Conservation (phyloP, 768 basidiomycete species). For the Asterophora lycoperdoides region DNA sequence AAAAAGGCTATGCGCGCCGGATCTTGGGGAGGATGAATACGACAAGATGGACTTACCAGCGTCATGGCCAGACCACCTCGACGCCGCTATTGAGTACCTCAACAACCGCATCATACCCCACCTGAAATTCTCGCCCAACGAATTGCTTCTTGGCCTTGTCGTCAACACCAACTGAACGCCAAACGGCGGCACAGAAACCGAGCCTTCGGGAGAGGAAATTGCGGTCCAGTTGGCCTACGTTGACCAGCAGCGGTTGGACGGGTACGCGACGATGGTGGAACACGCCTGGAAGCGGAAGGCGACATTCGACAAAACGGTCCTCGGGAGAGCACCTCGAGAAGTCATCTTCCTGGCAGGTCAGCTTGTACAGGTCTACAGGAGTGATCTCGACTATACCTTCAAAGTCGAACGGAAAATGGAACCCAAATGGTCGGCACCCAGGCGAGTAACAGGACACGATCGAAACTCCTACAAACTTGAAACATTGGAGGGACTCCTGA, state of each 20-base stretch:
- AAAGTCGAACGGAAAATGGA: slow-evolving; percentile 19
- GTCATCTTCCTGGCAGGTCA: too few species aligned
- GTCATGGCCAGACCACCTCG: too few species aligned
- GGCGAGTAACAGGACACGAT: slow-evolving; percentile 5
- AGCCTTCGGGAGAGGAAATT: background rate
- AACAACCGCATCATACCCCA: too few species aligned
- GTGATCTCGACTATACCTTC: slow-evolving; percentile 9
- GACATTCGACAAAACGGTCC: background rate
- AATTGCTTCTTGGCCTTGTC: too few species aligned
- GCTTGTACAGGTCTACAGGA: slow-evolving; percentile 8
- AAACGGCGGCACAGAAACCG: too few species aligned
- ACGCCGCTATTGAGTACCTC: too few species aligned
- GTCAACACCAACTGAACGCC: too few species aligned
- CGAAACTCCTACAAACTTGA: slow-evolving; percentile 22
- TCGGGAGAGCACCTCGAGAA: background rate
- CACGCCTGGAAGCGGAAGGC: background rate
- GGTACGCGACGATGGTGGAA: background rate
- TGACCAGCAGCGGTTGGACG: background rate
- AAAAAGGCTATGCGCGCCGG: too few species aligned
- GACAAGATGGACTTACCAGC: too few species aligned
- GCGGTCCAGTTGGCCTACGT: background rate
- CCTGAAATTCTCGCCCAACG: too few species aligned
- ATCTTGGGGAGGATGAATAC: too few species aligned
- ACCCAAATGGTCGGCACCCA: slow-evolving; percentile 26
- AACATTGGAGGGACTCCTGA: slow-evolving; percentile 14